Conservation (phyloP, 2,329 filamentous ascomycete genomes). For the Phaeophleospora eucalypticola region DNA sequence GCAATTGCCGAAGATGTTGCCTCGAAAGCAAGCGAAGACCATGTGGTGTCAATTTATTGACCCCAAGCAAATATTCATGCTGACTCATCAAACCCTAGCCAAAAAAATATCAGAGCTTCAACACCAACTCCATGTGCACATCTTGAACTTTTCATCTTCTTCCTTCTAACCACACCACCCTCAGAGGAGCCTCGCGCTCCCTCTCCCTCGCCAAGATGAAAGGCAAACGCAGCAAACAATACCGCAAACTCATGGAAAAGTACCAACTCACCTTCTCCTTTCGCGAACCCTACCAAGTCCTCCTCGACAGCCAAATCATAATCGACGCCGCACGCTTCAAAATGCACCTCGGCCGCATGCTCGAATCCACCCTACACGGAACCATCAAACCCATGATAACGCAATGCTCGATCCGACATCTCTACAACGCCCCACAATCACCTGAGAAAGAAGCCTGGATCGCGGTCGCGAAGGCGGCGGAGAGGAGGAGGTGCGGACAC, state of each 20-base stretch:
- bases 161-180: constrained; percentile 19
- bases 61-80: background rate
- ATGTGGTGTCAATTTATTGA: too few species aligned
- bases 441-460: constrained; percentile 57
- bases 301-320: constrained; percentile 83
- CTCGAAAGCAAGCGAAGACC: too few species aligned
- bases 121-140: background rate
- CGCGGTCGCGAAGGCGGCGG: constrained; percentile 67
- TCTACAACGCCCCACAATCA: constrained; percentile 53
- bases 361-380: constrained; percentile 81
- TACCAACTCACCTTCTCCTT: constrained; percentile 86
- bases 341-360: constrained; percentile 75
- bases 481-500: constrained; percentile 74
- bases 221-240: constrained; percentile 67
- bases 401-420: constrained; percentile 74
- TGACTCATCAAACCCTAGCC: background rate
- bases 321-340: constrained; percentile 77
- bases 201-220: constrained; percentile 49
- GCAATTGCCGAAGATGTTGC: too few species aligned
- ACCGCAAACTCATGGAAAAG: constrained; percentile 89
- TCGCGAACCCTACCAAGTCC: constrained; percentile 88
- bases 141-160: background rate
- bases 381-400: constrained; percentile 82
- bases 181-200: background rate
- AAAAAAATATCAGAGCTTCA: background rate